Percentiles rank a stretch among this genome's conserved stretches.
Conservation (phyloP, 2,329 filamentous ascomycete genomes). For the Seiridium cupressi region DNA sequence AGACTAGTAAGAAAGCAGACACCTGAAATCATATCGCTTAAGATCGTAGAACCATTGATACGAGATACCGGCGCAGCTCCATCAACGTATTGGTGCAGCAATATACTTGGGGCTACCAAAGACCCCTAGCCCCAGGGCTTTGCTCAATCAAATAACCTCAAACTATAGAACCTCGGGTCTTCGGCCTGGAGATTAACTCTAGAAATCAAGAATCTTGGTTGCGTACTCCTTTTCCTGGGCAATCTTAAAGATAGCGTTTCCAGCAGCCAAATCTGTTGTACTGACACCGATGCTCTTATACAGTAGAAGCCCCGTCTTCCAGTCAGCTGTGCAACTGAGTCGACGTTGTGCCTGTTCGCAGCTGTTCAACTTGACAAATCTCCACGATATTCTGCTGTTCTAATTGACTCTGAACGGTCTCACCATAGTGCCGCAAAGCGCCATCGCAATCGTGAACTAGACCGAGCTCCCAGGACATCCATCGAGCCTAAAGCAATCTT, state of each 20-base stretch:
- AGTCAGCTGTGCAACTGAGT: neutral
- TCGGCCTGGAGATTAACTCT: too few species aligned
- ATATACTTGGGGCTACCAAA: too few species aligned
- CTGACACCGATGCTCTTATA: slow-evolving; percentile 22
- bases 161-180: too few species aligned
- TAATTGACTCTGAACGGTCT: slow-evolving; percentile 62
- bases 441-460: slow-evolving; percentile 56
- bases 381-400: slow-evolving; percentile 58
- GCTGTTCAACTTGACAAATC: slow-evolving; percentile 43
- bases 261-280: slow-evolving; percentile 32
- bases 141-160: too few species aligned
- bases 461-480: slow-evolving; percentile 35
- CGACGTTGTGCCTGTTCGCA: neutral
- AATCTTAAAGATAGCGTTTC: neutral
- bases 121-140: too few species aligned
- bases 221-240: neutral
- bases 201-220: too few species aligned
- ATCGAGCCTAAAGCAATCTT: slow-evolving; percentile 59
- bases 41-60: too few species aligned
- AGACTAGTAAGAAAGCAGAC: too few species aligned
- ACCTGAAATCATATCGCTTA: too few species aligned
- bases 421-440: slow-evolving; percentile 63
- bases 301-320: slow-evolving; percentile 22
- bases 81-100: too few species aligned
- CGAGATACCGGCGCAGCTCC: too few species aligned